Base-by-base conservation (phyloP, 2,329 filamentous ascomycete species). In the Dactylellina parvicollis region DNA sequence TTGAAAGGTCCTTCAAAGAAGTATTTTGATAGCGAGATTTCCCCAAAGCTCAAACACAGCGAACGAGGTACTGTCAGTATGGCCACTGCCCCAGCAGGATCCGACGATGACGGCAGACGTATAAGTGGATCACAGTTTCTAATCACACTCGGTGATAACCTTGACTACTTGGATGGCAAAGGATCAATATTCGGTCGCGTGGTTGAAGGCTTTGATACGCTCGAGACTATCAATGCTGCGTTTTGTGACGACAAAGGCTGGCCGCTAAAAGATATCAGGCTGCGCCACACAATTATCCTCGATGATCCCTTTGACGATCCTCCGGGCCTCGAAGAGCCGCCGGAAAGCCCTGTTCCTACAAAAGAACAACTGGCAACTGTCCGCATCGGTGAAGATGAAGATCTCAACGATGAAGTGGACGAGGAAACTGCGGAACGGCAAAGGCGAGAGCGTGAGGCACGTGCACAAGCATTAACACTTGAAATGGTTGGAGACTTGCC, bases 401-500 rank as follows among this genome's bases (percentile, higher is more conserved):
- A 91, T 1, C 81, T 96, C 12, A 88, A 91, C 49, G 88, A 90
- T 65, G 86, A 94, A 66, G 88, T 90, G 64, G 92, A 96, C 76
- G 90, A 93, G 76, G 92, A 93, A 76, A 85, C 89, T 20, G 84
- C 89, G 77, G 94, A 98, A 80, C 91, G 88, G 81, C 83, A 89
- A 52, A 88, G 94, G 56, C 87, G 92, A 74, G 92, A 98, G 80
- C 87, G 92, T 26, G 95, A 99, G 80, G 95, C 95, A 4, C 88
- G 93, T 74, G 94, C 94, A 0, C 95, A 98, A 81, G 95, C 95
- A 0, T 83, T 99, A 78, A 98, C 94, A 0, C 85, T 99, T 50
- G 95, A 99, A 82, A 96, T 99, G 89, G 95, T 99, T 82, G 95
- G 95, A 44, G 95, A 99, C 80, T 83, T 99, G 69, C 95, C 95